Percentiles rank a stretch among this genome's conserved stretches.
phyloP scores from a whole-genome alignment of 306 rosid species.

The Phaseolus lunatus region DNA sequence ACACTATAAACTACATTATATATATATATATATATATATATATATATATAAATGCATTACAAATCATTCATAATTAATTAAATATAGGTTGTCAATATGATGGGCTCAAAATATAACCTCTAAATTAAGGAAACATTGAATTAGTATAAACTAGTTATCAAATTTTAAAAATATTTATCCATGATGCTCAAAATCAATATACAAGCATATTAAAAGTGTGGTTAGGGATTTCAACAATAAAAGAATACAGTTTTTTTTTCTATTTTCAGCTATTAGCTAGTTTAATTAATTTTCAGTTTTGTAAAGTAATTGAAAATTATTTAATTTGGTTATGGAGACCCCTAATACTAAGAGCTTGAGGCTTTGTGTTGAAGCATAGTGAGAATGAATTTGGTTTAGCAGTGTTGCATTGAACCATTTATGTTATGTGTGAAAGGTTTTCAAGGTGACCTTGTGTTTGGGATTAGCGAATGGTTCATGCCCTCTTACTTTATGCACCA shows the following conservation, averaged over 20 bases:
- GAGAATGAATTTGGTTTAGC: neutral
- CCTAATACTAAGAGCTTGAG: too few species aligned
- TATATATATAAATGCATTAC: too few species aligned
- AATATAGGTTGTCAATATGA: too few species aligned
- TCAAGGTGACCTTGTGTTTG: too few species aligned
- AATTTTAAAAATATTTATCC: neutral
- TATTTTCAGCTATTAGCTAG: too few species aligned
- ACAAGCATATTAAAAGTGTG: neutral
- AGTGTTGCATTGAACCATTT: constrained; percentile 4
- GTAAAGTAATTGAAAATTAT: neutral
- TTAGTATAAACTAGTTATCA: neutral
- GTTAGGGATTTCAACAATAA: too few species aligned
- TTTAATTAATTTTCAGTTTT: neutral
- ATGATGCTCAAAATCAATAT: neutral
- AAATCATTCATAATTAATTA: too few species aligned
- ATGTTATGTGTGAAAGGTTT: constrained; percentile 14
- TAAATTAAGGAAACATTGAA: neutral
- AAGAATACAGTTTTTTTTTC: too few species aligned
- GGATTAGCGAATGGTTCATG: too few species aligned
- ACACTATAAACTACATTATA: neutral
- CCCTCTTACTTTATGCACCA: too few species aligned
- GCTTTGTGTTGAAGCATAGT: constrained; percentile 2
- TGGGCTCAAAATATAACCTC: neutral
- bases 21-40: too few species aligned
- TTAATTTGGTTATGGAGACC: neutral